A percentile compares a stretch with the other conserved stretches of the same genome.
phyloP scores from a whole-genome alignment of 2,329 filamentous ascomycete genomes.

The Aspergillus neotritici region DNA sequence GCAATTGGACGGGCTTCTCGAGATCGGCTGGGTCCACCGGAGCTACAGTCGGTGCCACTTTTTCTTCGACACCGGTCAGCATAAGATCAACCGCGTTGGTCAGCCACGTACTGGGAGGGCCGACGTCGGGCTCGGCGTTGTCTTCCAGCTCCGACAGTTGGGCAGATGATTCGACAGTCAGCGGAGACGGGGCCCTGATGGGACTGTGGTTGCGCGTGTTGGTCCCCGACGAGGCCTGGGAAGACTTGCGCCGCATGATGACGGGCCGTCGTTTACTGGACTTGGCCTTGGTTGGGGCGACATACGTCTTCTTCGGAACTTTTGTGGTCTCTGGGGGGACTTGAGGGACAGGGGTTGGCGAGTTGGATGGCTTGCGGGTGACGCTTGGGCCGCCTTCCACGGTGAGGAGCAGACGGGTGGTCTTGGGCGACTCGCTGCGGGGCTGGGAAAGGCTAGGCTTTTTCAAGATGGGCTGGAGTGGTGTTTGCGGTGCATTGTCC shows the following conservation, averaged over 20 bases:
- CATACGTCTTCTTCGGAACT: conserved; percentile 24
- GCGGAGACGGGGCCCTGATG: conserved; percentile 2
- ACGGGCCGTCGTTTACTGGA: conserved; percentile 26
- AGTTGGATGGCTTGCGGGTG: conserved; percentile 22
- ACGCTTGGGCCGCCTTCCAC: conserved; percentile 19
- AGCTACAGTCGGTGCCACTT: too few species aligned
- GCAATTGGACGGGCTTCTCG: conserved; percentile 5
- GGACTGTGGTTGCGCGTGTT: conserved; percentile 12
- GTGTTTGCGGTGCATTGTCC: conserved; percentile 12
- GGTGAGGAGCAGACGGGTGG: conserved; percentile 28
- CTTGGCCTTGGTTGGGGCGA: conserved; percentile 25
- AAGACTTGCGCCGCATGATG: conserved; percentile 32
- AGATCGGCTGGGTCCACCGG: not conserved
- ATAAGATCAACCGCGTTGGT: too few species aligned
- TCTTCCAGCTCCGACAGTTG: not conserved
- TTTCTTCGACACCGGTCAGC: too few species aligned
- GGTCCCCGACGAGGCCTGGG: conserved; percentile 24
- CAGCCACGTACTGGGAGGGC: not conserved
- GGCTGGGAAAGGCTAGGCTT: conserved; percentile 24
- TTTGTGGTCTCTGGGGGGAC: conserved; percentile 7
- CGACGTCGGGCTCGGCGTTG: not conserved
- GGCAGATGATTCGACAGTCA: conserved; percentile 2
- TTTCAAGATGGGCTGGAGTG: conserved; percentile 36
- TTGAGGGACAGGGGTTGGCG: conserved; percentile 17
- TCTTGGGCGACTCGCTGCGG: conserved; percentile 25